Percentiles rank a stretch among this genome's conserved stretches.
phyloP scores from a whole-genome alignment of 2,329 filamentous ascomycete genomes.

The Microascus cirrosus region DNA sequence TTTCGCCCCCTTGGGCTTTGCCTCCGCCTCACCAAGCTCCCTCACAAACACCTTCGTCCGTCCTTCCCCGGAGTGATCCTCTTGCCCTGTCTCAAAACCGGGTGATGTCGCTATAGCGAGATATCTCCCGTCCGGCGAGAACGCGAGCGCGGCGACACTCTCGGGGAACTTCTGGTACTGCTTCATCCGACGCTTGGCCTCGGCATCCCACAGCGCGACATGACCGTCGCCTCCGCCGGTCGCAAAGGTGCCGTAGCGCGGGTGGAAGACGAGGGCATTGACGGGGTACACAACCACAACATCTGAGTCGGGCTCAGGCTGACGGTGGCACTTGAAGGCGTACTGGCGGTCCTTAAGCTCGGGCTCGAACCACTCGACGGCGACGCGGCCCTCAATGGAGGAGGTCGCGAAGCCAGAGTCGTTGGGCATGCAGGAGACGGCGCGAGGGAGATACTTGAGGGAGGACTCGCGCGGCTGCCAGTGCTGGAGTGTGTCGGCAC shows the following conservation, averaged over 20 bases:
- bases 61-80: conserved; percentile 63
- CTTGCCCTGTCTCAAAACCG: conserved; percentile 78
- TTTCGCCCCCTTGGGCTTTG: conserved; percentile 72
- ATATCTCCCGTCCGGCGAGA: conserved; percentile 65
- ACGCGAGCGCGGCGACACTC: conserved; percentile 66
- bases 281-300: conserved; percentile 84
- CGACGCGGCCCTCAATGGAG: conserved; percentile 89
- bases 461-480: conserved; percentile 93
- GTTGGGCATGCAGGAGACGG: conserved; percentile 91
- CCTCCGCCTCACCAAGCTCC: conserved; percentile 78
- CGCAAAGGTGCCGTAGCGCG: conserved; percentile 72
- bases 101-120: conserved; percentile 75
- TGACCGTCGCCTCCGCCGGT: conserved; percentile 83
- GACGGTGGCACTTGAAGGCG: conserved; percentile 96
- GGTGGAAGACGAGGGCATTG: conserved; percentile 82
- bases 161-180: conserved; percentile 79
- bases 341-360: conserved; percentile 90
- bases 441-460: conserved; percentile 90
- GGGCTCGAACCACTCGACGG: conserved; percentile 93
- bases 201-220: conserved; percentile 87
- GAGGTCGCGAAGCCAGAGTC: conserved; percentile 87
- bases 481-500: conserved; percentile 47
- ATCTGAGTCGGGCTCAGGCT: conserved; percentile 50
- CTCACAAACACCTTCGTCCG: conserved; percentile 69
- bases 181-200: conserved; percentile 78